Evolutionary conservation across 345 rosid species (phyloP).

Genomic region (Crucihimalaya himalaica): DNA sequence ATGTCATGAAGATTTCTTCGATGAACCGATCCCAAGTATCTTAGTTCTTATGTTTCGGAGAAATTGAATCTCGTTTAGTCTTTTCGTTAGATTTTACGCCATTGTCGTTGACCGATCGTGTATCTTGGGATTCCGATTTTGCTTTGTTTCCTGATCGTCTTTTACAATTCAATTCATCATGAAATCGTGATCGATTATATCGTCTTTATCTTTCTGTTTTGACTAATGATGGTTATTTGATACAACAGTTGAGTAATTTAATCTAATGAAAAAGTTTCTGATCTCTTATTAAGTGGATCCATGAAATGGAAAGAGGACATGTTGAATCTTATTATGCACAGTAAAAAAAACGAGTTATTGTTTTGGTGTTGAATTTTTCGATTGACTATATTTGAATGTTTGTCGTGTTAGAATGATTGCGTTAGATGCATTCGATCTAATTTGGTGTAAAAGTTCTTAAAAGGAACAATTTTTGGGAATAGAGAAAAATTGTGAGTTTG

Average conservation of each 20-base stretch:
- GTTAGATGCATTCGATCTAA: background rate
- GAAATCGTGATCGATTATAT: background rate
- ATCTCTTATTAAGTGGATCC: background rate
- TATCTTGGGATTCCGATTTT: background rate
- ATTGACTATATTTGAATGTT: background rate
- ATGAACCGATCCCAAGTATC: background rate
- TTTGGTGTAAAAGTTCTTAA: background rate
- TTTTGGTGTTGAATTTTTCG: background rate
- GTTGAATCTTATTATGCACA: background rate
- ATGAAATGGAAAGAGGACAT: background rate
- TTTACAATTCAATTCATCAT: too few species aligned
- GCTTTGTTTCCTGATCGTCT: background rate
- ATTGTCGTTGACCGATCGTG: background rate
- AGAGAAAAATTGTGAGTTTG: background rate
- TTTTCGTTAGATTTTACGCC: background rate
- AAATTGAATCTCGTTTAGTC: slow-evolving; percentile 1
- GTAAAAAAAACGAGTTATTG: background rate
- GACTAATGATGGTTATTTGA: background rate
- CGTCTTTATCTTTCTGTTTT: background rate
- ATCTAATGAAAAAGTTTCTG: background rate
- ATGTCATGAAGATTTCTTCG: background rate
- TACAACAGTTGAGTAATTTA: background rate
- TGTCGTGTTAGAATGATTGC: background rate
- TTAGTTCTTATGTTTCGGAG: background rate
- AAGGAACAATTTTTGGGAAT: background rate